Base-by-base conservation (phyloP, 2,329 filamentous ascomycete species). In the Ceratocystis huliohia region DNA sequence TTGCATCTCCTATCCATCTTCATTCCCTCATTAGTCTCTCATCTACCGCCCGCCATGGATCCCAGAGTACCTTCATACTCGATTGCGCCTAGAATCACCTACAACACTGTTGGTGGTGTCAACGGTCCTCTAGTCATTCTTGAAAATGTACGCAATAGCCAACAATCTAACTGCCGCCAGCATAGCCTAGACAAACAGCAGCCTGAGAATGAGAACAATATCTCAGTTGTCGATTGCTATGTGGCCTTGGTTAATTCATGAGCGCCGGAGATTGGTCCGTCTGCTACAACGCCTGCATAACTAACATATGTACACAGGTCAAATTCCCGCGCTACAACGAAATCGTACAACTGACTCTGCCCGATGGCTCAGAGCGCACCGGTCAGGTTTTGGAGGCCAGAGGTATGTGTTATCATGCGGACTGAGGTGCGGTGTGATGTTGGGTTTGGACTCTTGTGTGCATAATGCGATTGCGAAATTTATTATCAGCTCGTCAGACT, bases 291-390 rank as follows among this genome's bases (percentile, higher is more conserved):
- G 66, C 53, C 67, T 61, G 33, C 33, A 62, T 44, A 57, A 57
- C 63, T 57, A 28, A 65, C 63, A 64, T 67, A 64, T 17, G 53
- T 64, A 64, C 61, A n/a, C 28, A 96, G 89, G 91, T 99, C 82
- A 99, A 99, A 88, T 95, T 91, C 77, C 94, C 94, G 70, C 84
- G 86, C 75, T 99, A 89, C 83, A 97, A 96, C 78, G 94, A 99
- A 80, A 99, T 99, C 76, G 94, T 99, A 71, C 91, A 88, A 69
- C 79, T 99, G 77, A 97, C 93, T 46, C 86, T 99, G 70, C 91
- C 94, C 71, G 94, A 99, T 87, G 94, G 94, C 76, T 88, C 91
- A 62, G 86, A 93, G 79, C 85, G 94, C 74, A 92, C 91, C 75
- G 94, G 95, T 71, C 94, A 97, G 78, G 94, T 99, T 71, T 81